phyloP scores from a whole-genome alignment of 352 stramenopile species.

The Phytophthora pseudosyringae region DNA sequence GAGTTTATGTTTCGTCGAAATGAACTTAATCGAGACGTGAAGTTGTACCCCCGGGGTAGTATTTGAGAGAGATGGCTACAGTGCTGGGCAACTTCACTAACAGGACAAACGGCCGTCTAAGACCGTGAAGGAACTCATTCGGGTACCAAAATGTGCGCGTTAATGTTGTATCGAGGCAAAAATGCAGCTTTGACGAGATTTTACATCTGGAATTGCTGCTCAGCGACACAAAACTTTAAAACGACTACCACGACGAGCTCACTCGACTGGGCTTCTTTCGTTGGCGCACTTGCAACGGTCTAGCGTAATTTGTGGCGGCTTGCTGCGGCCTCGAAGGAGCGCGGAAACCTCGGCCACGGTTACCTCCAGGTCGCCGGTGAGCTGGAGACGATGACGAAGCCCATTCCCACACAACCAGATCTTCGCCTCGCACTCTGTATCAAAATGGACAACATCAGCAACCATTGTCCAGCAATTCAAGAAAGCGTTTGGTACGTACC shows the following conservation, averaged over 20 bases:
- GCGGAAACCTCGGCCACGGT: neutral
- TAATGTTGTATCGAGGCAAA: neutral
- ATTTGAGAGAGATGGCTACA: too few species aligned
- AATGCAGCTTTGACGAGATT: conserved; percentile 5
- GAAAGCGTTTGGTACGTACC: conserved; percentile 38
- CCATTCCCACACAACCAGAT: conserved; percentile 73
- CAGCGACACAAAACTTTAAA: conserved; percentile 1
- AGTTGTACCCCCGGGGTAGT: too few species aligned
- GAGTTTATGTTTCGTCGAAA: too few species aligned
- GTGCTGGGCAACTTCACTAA: too few species aligned
- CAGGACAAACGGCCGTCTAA: too few species aligned
- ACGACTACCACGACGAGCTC: conserved; percentile 13
- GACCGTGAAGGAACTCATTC: too few species aligned
- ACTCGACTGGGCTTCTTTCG: conserved; percentile 28
- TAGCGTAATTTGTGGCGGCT: neutral
- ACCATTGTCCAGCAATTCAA: neutral
- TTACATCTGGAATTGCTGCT: conserved; percentile 2
- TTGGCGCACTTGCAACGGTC: conserved; percentile 10
- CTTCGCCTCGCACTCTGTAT: conserved; percentile 43
- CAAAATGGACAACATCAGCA: conserved; percentile 15
- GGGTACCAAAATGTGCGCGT: too few species aligned
- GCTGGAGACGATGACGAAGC: conserved; percentile 50
- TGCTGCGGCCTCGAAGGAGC: conserved; percentile 4
- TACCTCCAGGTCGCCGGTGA: conserved; percentile 24
- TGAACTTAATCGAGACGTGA: too few species aligned